Evolutionary conservation across 2,329 filamentous ascomycete species (phyloP).

Genomic region (Cercospora sp.): DNA sequence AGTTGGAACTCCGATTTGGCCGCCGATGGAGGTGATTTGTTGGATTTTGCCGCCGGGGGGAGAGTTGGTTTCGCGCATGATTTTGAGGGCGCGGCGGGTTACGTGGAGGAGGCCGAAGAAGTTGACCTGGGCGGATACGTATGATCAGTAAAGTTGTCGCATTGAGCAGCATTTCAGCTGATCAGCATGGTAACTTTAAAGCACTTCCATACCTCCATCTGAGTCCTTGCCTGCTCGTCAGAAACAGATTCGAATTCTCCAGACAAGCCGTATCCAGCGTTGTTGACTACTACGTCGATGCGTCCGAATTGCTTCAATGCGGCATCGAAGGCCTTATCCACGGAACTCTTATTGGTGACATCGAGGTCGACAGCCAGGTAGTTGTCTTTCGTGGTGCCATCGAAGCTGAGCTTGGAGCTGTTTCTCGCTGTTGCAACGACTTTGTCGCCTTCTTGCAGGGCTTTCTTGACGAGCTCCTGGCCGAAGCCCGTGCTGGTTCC

Average conservation of each 20-base stretch:
- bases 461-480: conserved; percentile 45
- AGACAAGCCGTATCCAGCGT: conserved; percentile 59
- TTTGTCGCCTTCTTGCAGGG: conserved; percentile 46
- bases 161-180: too few relatives aligned
- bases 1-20: conserved; percentile 45
- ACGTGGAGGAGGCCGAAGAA: conserved; percentile 59
- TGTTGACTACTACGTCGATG: conserved; percentile 58
- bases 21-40: conserved; percentile 58
- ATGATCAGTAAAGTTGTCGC: too few relatives aligned
- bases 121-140: conserved; percentile 45
- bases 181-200: too few relatives aligned
- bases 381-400: conserved; percentile 48
- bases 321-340: conserved; percentile 49
- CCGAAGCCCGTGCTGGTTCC: conserved; percentile 52
- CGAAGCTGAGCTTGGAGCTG: conserved; percentile 44
- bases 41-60: conserved; percentile 55
- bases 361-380: conserved; percentile 55
- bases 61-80: conserved; percentile 47
- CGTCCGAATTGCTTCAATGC: conserved; percentile 53
- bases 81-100: conserved; percentile 48
- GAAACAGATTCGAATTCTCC: conserved; percentile 56
- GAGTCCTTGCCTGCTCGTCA: conserved; percentile 51
- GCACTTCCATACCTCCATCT: conserved; percentile 59
- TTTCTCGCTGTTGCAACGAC: conserved; percentile 51
- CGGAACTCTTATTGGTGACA: conserved; percentile 48